Evolutionary conservation across 2,329 filamentous ascomycete species (phyloP).

Genomic region (Microdochium trichocladiopsis): DNA sequence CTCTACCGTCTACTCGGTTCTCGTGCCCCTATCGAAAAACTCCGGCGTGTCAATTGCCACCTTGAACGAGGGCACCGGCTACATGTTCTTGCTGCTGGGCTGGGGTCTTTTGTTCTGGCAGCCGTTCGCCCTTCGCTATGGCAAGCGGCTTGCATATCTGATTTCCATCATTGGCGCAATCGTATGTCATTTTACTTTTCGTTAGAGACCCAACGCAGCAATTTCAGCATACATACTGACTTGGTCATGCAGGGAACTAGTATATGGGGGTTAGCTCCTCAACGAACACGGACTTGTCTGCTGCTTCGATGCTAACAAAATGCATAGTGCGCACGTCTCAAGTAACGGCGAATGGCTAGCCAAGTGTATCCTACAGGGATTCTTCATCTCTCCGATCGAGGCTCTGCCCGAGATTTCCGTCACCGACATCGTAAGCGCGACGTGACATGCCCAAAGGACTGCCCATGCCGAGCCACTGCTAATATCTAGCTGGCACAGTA

Average conservation of each 20-base stretch:
- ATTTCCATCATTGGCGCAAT: slow-evolving; percentile 23
- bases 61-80: slow-evolving; percentile 21
- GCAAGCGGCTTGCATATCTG: slow-evolving; percentile 31
- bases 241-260: slow-evolving; percentile 9
- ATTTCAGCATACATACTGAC: background rate
- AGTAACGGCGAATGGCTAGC: slow-evolving; percentile 36
- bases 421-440: slow-evolving; percentile 25
- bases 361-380: slow-evolving; percentile 33
- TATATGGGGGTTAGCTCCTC: slow-evolving; percentile 14
- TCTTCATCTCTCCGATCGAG: slow-evolving; percentile 37
- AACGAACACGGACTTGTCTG: slow-evolving; percentile 5
- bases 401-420: slow-evolving; percentile 36
- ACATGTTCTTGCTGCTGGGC: slow-evolving; percentile 31
- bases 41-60: slow-evolving; percentile 14
- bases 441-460: slow-evolving; percentile 3
- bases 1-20: slow-evolving; percentile 20
- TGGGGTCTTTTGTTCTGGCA: slow-evolving; percentile 40
- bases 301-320: slow-evolving; percentile 22
- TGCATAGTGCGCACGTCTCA: slow-evolving; percentile 27
- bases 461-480: slow-evolving; percentile 5
- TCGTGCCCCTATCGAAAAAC: slow-evolving; percentile 16
- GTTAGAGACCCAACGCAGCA: too few relatives aligned
- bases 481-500: background rate
- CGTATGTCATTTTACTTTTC: slow-evolving; percentile 7
- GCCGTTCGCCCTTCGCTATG: slow-evolving; percentile 36